Base-by-base conservation (phyloP, 176 grass and related monocot genomes). In the Oryza nivara region DNA sequence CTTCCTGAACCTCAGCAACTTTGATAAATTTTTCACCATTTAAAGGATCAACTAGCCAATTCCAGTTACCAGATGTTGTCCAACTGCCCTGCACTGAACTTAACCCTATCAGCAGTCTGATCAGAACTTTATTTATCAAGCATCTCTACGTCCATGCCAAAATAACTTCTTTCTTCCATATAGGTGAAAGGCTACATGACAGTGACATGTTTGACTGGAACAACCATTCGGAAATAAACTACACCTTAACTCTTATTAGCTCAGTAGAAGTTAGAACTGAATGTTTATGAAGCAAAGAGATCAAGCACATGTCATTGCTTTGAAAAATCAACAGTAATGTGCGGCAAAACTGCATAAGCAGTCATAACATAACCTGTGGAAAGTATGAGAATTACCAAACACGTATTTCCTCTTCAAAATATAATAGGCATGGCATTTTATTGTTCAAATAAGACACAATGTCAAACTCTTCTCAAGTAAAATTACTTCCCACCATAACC, bases 21-120 rank as follows among this genome's bases (percentile, higher is more conserved):
- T 94, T 96, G 60, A 94, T 96, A 82, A 99, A 99, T 47, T 90
- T 88, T 12, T 92, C 91, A 41, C 96, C 93, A 79, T 99, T 99
- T 68, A 99, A 66, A 30, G 96, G 93, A 91, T 99, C 96, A 69
- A 87, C 76, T 77, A 99, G 9, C 89, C 89, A 94, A 78, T 67
- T 99, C 75, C 86, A 92, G 67, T 88, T 90, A 88, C 81, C 48
- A 77, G 91, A 92, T 26, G 67, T 17, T 54, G 81, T 92, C 96
- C 93, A 99, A 43, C 78, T 91, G 0, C 96, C 96, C 81, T 99
- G 96, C 77, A 95, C 96, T 98, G 82, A 89, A 92, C 6, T 74
- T 74, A 65, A 46, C 43, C 44, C 65, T 35, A 22, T 83, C 70
- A 74, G 46, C 22, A 4, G 44, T 73, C 22, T 73, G 6, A 47